Conservation (phyloP, 192 early-diverging fungal genomes). For the Umbelopsis ramanniana region DNA sequence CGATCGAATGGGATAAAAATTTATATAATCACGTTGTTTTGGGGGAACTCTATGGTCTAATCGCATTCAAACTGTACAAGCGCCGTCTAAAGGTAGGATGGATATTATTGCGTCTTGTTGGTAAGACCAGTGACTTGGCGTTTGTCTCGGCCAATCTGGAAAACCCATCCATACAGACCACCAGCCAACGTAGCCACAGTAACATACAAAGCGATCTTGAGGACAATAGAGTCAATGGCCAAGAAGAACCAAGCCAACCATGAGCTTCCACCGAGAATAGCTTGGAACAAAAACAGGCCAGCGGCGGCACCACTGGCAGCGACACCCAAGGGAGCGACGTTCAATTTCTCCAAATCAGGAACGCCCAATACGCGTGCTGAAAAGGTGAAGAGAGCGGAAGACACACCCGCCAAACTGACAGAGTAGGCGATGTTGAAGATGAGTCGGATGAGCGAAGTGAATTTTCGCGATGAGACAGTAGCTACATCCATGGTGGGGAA, state of each 20-base stretch:
- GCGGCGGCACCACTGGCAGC: background rate
- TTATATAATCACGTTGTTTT: no score
- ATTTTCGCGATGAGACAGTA: background rate
- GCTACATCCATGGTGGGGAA: background rate
- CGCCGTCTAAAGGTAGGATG: background rate
- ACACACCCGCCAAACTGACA: constrained; percentile 2
- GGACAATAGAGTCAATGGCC: background rate
- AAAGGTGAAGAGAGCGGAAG: constrained; percentile 11
- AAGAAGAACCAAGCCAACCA: constrained; percentile 15
- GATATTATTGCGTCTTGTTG: constrained; percentile 19
- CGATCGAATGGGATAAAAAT: no score
- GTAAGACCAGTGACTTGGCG: constrained; percentile 25
- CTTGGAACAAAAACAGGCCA: constrained; percentile 9
- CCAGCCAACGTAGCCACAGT: background rate
- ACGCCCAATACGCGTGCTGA: constrained; percentile 1
- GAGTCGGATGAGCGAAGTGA: constrained; percentile 8
- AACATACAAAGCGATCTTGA: constrained; percentile 1
- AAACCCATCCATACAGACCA: constrained; percentile 11
- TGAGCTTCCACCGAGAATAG: constrained; percentile 8
- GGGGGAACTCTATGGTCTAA: no score
- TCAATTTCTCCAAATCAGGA: constrained; percentile 15
- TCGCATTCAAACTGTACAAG: no score
- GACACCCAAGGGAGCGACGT: constrained; percentile 13
- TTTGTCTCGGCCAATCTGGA: constrained; percentile 24
- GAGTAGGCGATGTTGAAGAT: constrained; percentile 12